These are phyloP conservation scores for Vitis vinifera DNA, from an alignment of 164 flowering plant genomes.

Conservation along the genomic window DNA sequence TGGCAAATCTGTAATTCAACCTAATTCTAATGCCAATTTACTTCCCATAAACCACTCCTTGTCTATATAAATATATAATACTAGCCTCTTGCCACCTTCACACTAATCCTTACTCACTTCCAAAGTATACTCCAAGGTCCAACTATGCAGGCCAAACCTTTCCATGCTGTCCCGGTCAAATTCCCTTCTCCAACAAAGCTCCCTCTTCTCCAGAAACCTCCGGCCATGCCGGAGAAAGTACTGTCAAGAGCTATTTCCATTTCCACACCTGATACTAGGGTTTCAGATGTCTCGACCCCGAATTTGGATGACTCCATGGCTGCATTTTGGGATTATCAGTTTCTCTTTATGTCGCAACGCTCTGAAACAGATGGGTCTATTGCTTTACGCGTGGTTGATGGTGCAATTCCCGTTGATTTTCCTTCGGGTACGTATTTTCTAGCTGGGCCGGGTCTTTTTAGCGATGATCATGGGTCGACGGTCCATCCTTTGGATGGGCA, in stretches of 20 bases:
- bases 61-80: not conserved
- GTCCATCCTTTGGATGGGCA: constrained; percentile 97
- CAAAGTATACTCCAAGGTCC: not conserved
- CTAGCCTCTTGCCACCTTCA: not conserved
- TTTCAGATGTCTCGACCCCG: not conserved
- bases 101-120: not conserved
- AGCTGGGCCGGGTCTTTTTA: constrained; percentile 80
- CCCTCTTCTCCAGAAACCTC: constrained; percentile 12
- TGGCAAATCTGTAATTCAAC: constrained; percentile 19
- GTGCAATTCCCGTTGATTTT: constrained; percentile 67
- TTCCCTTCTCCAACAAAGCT: constrained; percentile 20
- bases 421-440: constrained; percentile 90
- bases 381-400: constrained; percentile 48
- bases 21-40: not conserved
- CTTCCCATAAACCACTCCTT: not conserved
- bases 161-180: constrained; percentile 19
- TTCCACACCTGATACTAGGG: constrained; percentile 17
- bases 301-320: constrained; percentile 34
- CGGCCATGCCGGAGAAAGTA: constrained; percentile 2
- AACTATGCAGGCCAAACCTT: constrained; percentile 37
- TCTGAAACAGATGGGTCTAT: constrained; percentile 52
- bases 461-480: constrained; percentile 89
- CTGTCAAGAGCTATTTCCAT: constrained; percentile 29
- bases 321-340: constrained; percentile 90
- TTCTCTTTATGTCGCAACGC: constrained; percentile 78